Evolutionary conservation across 495 filamentous ascomycete genomes (phyloP).

Genomic region (Penicillium bovifimosum): DNA sequence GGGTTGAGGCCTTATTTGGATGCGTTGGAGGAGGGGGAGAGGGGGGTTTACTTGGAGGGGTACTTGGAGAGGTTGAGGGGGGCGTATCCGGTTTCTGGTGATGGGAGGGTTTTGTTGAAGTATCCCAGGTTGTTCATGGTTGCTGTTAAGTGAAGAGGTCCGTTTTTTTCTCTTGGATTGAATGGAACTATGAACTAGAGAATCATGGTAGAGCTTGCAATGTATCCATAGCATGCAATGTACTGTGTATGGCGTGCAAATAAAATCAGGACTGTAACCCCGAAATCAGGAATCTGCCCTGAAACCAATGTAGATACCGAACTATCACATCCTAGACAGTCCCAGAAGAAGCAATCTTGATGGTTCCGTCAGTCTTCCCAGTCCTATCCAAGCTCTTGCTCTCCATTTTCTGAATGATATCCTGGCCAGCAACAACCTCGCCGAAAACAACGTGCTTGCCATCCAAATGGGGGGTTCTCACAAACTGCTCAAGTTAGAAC

Average conservation of each 20-base stretch:
- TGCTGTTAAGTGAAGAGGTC: constrained; percentile 25
- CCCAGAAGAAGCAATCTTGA: not conserved
- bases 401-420: not conserved
- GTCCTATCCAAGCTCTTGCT: not conserved
- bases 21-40: constrained; percentile 29
- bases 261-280: not conserved
- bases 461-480: constrained; percentile 73
- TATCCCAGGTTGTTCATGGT: constrained; percentile 48
- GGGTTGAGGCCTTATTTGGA: constrained; percentile 49
- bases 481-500: constrained; percentile 29
- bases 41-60: constrained; percentile 32
- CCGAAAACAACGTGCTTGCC: constrained; percentile 91
- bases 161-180: not conserved
- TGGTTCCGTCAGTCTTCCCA: not conserved
- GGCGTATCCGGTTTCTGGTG: constrained; percentile 32
- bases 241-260: not conserved
- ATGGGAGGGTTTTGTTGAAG: constrained; percentile 43
- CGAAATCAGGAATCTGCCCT: not conserved
- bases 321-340: not conserved
- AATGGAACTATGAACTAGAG: too few relatives aligned
- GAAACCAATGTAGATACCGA: not conserved
- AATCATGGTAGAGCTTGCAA: too few relatives aligned
- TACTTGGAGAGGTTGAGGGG: constrained; percentile 35
- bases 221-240: too few relatives aligned
- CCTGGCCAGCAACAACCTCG: constrained; percentile 9